Conservation (phyloP, 345 rosid species). For the Citrus mangshanensis region DNA sequence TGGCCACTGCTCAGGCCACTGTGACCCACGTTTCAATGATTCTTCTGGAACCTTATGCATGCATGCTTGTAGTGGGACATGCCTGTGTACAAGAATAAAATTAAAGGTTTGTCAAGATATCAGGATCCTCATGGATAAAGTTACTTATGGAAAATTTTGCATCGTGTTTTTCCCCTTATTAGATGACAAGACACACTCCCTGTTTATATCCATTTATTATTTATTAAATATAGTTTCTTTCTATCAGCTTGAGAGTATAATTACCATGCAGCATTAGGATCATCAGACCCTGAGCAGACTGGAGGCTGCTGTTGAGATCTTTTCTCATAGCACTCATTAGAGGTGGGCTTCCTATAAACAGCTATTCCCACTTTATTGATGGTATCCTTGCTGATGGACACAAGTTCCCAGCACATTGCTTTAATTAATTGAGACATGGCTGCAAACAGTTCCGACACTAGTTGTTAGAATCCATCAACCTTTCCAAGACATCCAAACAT, state of each 20-base stretch:
- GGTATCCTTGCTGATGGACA: constrained; percentile 67
- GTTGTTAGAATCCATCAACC: constrained; percentile 21
- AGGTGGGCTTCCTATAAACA: constrained; percentile 69
- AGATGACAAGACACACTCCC: background rate
- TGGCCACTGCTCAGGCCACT: constrained; percentile 96
- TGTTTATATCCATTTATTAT: background rate
- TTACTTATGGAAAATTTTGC: background rate
- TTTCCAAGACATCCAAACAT: constrained; percentile 2
- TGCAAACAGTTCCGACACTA: constrained; percentile 37
- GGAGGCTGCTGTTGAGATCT: constrained; percentile 75
- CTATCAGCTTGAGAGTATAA: background rate
- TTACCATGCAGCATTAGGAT: constrained; percentile 93
- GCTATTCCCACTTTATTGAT: constrained; percentile 78
- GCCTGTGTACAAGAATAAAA: constrained; percentile 44
- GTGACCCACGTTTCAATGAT: constrained; percentile 68
- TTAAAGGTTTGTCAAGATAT: background rate
- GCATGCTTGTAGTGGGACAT: constrained; percentile 84
- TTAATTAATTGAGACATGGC: constrained; percentile 77
- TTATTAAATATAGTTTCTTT: background rate
- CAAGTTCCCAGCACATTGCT: constrained; percentile 88
- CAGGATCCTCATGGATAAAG: background rate
- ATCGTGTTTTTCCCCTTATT: background rate
- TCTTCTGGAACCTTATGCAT: constrained; percentile 77
- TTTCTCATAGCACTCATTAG: constrained; percentile 76
- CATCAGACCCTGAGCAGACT: constrained; percentile 72